Conservation (phyloP, 208 protist genomes). For the Leishmania mexicana region DNA sequence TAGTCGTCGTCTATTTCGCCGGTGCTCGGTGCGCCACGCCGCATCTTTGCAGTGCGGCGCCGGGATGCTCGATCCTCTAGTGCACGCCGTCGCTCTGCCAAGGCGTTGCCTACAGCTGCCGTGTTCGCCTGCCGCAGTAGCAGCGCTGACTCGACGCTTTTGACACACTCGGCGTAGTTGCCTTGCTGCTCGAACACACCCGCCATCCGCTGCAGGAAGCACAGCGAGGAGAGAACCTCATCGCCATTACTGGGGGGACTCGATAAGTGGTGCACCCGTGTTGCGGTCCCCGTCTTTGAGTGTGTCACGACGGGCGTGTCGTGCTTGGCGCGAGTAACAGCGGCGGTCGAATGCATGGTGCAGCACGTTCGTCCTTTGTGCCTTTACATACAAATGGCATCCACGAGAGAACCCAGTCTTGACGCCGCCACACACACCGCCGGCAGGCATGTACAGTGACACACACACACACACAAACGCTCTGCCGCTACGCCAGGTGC, state of each 20-base stretch:
- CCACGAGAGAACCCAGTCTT: background rate
- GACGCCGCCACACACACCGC: background rate
- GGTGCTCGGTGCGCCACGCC: background rate
- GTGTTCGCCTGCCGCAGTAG: conserved; percentile 55
- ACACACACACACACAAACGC: background rate
- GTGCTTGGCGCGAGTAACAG: background rate
- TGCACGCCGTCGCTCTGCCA: conserved; percentile 12
- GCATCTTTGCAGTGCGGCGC: background rate
- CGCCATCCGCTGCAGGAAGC: conserved; percentile 69
- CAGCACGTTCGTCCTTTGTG: background rate
- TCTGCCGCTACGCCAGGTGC: background rate
- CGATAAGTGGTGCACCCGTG: background rate
- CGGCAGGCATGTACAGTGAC: conserved; percentile 8
- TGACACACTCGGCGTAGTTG: conserved; percentile 76
- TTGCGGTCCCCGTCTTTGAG: conserved; percentile 5
- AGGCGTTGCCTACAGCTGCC: conserved; percentile 18
- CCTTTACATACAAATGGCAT: background rate
- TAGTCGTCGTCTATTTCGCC: background rate
- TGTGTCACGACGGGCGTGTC: conserved; percentile 4
- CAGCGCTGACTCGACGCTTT: conserved; percentile 75
- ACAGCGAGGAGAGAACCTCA: conserved; percentile 35
- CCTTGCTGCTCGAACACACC: conserved; percentile 62
- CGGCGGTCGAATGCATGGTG: conserved; percentile 11
- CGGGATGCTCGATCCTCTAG: background rate
- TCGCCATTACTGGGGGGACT: conserved; percentile 4